Evolutionary conservation across 495 filamentous ascomycete species (phyloP), one percentile per base, ranked within the genome.

Genomic region (Aspergillus affinis): DNA sequence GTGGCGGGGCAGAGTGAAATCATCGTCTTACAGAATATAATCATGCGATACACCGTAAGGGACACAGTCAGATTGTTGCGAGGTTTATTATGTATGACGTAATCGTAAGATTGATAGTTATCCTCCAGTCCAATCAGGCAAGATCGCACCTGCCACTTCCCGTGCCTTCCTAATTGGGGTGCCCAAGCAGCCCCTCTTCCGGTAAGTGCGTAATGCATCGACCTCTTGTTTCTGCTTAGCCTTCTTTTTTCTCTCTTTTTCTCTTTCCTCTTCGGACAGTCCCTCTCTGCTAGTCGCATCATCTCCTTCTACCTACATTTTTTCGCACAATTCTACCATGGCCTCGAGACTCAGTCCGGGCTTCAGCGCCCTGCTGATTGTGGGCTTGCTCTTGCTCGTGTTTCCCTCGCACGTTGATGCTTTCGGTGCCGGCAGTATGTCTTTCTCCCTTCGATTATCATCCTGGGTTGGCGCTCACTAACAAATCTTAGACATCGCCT

Each of bases 371-470:
- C 63, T 75, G 49, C 67, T 81, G 29, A 58, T 87, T 49, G 72
- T 92, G 30, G 72, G 90, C 20, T 70, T 93, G 15, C 78, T 96
- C 20, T 79, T 89, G 17, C 63, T 75, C 50, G 63, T 78, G 77
- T 84, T 49, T 78, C 82, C 69, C 23, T 58, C 72, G 7, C 71
- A 74, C 53, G 76, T 70, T 23, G 70, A 79, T 36, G 94, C 93
- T 9, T 98, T 98, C 69, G 94, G 94, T 52, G 94, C 94, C 26
- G 94, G 94, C 27, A 98, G 80, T 74, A 80, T 62, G 66, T 68
- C 27, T 18, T 12, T 6, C 1, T 32, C 48, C n/a, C 21, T 41
- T 4, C 8, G 29, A 2, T 21, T 20, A 3, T 4, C 32, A 9
- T 36, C 6, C 6, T 2, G 0, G 23, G 13, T 41, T 1, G 2